phyloP scores from a whole-genome alignment of 345 rosid genomes.

The Gossypium ekmanianum region DNA sequence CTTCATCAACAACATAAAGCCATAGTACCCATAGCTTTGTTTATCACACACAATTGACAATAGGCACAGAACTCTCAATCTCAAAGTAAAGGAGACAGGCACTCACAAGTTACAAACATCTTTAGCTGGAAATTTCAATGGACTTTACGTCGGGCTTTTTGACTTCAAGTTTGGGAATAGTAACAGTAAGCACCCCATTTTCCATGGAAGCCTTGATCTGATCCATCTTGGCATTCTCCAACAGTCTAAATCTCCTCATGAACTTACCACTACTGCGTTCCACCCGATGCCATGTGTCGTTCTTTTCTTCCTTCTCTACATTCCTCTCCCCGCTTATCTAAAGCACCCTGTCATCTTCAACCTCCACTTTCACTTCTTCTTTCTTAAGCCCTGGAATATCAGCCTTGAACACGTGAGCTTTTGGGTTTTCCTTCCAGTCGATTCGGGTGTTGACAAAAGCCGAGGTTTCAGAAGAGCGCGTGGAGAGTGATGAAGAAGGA shows the following conservation, averaged over 20 bases:
- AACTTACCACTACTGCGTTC: background rate
- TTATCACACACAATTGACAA: no score
- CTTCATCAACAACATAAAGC: no score
- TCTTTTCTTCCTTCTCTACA: background rate
- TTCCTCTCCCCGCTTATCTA: background rate
- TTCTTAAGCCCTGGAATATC: background rate
- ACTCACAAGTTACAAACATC: no score
- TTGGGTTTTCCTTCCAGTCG: background rate
- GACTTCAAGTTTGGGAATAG: constrained; percentile 31
- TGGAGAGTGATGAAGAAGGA: background rate
- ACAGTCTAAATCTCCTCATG: constrained; percentile 21
- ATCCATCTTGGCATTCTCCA: constrained; percentile 13
- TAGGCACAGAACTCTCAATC: no score
- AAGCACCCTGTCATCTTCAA: constrained; percentile 4
- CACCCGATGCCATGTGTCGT: background rate
- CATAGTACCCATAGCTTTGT: no score
- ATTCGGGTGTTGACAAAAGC: background rate
- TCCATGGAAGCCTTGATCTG: constrained; percentile 38
- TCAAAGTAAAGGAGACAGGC: no score
- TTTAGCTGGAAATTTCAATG: constrained; percentile 24
- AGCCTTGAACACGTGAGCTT: constrained; percentile 2
- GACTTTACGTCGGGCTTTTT: constrained; percentile 29
- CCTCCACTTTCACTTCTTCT: background rate
- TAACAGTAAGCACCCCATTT: constrained; percentile 39
- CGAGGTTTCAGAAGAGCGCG: background rate